Evolutionary conservation across 2,329 filamentous ascomycete species (phyloP).

Genomic region (Diplodia scrobiculata): DNA sequence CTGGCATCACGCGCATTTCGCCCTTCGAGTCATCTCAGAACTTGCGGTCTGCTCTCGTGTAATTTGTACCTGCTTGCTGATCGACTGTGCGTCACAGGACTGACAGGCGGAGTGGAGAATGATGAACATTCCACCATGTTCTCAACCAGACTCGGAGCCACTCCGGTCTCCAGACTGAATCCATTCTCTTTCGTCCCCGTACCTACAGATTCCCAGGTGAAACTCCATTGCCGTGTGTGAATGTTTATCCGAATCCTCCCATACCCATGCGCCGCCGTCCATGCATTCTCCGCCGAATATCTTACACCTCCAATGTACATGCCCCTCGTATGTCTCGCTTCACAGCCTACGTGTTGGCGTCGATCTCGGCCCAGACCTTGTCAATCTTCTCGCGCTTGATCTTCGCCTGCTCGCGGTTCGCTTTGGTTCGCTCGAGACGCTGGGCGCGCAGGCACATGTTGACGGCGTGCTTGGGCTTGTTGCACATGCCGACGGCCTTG

Average conservation of each 20-base stretch:
- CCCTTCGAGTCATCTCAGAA: not conserved
- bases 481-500: slow-evolving; percentile 90
- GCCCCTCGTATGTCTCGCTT: too few species aligned
- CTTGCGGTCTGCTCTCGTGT: not conserved
- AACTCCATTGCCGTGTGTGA: not conserved
- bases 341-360: slow-evolving; percentile 55
- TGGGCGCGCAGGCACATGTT: slow-evolving; percentile 82
- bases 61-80: not conserved
- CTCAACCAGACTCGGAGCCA: not conserved
- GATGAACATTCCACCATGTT: not conserved
- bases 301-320: slow-evolving; percentile 4
- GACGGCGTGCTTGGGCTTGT: slow-evolving; percentile 77
- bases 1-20: not conserved
- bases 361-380: slow-evolving; percentile 76
- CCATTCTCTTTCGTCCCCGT: not conserved
- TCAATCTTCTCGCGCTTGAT: slow-evolving; percentile 72
- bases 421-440: slow-evolving; percentile 72
- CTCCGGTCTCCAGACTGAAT: not conserved
- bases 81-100: not conserved
- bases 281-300: slow-evolving; percentile 18
- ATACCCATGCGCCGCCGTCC: slow-evolving; percentile 1
- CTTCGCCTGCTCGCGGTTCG: slow-evolving; percentile 72
- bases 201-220: not conserved
- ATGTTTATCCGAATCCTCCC: not conserved
- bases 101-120: slow-evolving; percentile 1